Evolutionary conservation across 192 early-diverging fungal species (phyloP), one percentile per base, ranked within the genome.

Genomic region (Entomortierella chlamydospora): DNA sequence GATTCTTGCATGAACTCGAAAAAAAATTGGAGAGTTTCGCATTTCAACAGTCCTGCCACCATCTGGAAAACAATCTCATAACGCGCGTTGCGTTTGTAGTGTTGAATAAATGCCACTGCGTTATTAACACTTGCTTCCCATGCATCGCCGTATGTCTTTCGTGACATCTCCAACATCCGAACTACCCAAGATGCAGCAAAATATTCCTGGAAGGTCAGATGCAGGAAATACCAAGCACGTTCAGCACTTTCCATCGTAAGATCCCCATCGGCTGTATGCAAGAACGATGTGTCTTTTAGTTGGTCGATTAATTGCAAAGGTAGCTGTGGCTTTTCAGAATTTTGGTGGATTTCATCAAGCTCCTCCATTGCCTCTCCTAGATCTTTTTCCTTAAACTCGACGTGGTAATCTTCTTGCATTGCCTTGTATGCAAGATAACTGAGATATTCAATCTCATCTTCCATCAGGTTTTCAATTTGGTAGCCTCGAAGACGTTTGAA

Each of bases 131-230:
- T 7, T 10, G 4, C 34, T 37, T 37, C 10, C n/a, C n/a, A n/a
- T 37, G 10, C 4, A 37, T 37, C 10, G 34, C 5, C 5, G 34
- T 10, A 7, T 37, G 4, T 37, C 10, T 37, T 37, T 37, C 10
- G 4, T 37, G 4, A 7, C 10, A 7, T 37, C 10, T 37, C 5
- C 34, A 4, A 37, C 34, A 4, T 7, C 15, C 15, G 55, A 52
- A 31, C 70, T 26, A 72, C 41, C 60, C 60, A 72, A 54, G 51
- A 64, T 18, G 70, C 70, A 30, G 70, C 70, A 39, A 72, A 72
- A 57, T 57, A 72, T 63, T 72, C 70, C 23, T 62, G 61, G 39
- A 72, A 72, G 1, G 70, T 62, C 29, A 72, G 61, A 63, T 63
- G 70, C 53, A 70, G 30, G 31, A 70, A 70, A 26, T 39, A 22